A percentile compares a stretch with the other conserved stretches of the same genome.
Evolutionary conservation across 2,329 filamentous ascomycete genomes (phyloP).

Genomic region (Scytalidium sp.): DNA sequence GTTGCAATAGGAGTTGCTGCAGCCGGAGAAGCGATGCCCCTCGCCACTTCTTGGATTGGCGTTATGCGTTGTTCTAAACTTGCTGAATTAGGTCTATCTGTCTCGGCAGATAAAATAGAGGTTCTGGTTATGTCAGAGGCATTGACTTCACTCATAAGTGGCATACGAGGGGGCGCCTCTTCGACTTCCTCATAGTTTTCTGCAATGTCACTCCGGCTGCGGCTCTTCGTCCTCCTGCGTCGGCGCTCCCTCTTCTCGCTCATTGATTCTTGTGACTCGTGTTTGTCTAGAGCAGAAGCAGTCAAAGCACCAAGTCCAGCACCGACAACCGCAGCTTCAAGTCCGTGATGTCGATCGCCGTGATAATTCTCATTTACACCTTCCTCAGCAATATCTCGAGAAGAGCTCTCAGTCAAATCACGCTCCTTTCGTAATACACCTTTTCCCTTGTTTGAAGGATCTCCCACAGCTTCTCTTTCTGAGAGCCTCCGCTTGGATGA

Average conservation of each 20-base stretch:
- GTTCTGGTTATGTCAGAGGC: conserved; percentile 84
- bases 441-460: conserved; percentile 44
- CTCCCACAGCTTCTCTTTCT: conserved; percentile 36
- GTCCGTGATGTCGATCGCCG: conserved; percentile 19
- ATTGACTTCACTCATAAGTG: conserved; percentile 80
- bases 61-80: conserved; percentile 52
- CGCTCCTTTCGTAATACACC: conserved; percentile 51
- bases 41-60: conserved; percentile 61
- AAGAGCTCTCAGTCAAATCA: conserved; percentile 23
- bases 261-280: conserved; percentile 60
- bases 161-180: conserved; percentile 71
- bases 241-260: conserved; percentile 42
- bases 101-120: conserved; percentile 80
- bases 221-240: conserved; percentile 38
- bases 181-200: conserved; percentile 51
- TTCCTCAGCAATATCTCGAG: conserved; percentile 43
- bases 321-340: conserved; percentile 23
- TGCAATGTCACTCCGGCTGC: conserved; percentile 41
- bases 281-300: conserved; percentile 58
- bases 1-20: conserved; percentile 63
- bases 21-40: conserved; percentile 56
- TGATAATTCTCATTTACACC: conserved; percentile 24
- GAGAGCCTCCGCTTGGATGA: conserved; percentile 30
- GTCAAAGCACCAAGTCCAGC: conserved; percentile 53
- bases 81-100: conserved; percentile 68